These are phyloP conservation scores for Pichia sp. DNA, from an alignment of 1,139 yeast genomes.

Conservation along the genomic window DNA sequence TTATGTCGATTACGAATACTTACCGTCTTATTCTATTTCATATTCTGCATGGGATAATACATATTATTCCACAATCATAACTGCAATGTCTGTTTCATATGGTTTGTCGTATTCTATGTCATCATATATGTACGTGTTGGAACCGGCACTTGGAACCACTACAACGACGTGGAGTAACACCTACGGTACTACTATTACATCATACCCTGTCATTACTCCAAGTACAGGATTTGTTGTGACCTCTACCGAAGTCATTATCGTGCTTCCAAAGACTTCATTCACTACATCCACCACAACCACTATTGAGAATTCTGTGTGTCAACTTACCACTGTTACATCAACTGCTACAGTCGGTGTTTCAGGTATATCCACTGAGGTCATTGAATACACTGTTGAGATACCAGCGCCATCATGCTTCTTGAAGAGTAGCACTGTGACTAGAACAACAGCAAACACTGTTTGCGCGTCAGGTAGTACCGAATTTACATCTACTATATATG, in stretches of 20 bases:
- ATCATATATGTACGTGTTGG: background rate
- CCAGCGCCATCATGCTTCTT: too few species aligned
- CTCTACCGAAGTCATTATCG: background rate
- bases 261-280: constrained; percentile 1
- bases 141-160: background rate
- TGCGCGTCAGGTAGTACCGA: too few species aligned
- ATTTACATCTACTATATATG: too few species aligned
- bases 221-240: background rate
- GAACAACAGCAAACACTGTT: too few species aligned
- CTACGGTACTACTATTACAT: background rate
- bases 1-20: background rate
- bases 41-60: constrained; percentile 3
- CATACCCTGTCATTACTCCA: background rate
- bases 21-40: constrained; percentile 1
- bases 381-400: too few species aligned
- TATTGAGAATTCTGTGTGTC: too few species aligned
- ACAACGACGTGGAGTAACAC: constrained; percentile 3
- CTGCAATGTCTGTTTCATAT: background rate
- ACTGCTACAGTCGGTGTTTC: too few species aligned
- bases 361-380: too few species aligned
- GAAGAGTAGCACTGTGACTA: too few species aligned
- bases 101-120: background rate
- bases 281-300: too few species aligned
- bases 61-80: background rate
- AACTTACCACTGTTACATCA: too few species aligned